A percentile compares a stretch with the other conserved stretches of the same genome.
Conservation (phyloP, 192 early-diverging fungal genomes). For the Lobosporangium transversale region DNA sequence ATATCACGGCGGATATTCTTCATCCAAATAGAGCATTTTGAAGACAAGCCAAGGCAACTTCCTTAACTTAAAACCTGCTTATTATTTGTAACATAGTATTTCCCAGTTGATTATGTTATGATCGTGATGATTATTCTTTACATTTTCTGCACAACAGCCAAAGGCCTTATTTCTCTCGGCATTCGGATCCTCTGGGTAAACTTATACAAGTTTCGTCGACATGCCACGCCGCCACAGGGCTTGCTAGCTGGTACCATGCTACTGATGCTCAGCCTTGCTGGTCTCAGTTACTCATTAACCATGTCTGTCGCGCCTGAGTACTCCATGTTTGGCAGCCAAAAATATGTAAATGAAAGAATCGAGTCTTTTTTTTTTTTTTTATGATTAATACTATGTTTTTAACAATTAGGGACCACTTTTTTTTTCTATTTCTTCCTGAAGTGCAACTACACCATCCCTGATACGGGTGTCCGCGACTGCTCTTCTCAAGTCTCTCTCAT, state of each 20-base stretch:
- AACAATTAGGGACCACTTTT: too few species aligned
- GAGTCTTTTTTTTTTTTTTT: background rate
- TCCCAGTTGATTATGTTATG: constrained; percentile 65
- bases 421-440: constrained; percentile 9
- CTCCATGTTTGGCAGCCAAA: constrained; percentile 70
- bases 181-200: constrained; percentile 66
- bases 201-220: constrained; percentile 58
- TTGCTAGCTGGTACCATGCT: constrained; percentile 60
- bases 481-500: constrained; percentile 54
- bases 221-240: constrained; percentile 68
- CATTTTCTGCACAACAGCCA: constrained; percentile 64
- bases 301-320: constrained; percentile 68
- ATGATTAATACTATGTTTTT: background rate
- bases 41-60: too few species aligned
- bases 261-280: constrained; percentile 61
- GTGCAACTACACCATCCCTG: constrained; percentile 61
- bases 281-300: constrained; percentile 62
- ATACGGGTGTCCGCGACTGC: constrained; percentile 50
- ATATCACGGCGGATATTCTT: too few species aligned
- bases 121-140: constrained; percentile 62
- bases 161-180: constrained; percentile 63
- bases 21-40: too few species aligned
- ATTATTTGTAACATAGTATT: constrained; percentile 30
- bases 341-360: constrained; percentile 62
- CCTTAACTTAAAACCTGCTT: background rate